phyloP scores from a whole-genome alignment of 495 filamentous ascomycete genomes.

The Penicillium parvum region DNA sequence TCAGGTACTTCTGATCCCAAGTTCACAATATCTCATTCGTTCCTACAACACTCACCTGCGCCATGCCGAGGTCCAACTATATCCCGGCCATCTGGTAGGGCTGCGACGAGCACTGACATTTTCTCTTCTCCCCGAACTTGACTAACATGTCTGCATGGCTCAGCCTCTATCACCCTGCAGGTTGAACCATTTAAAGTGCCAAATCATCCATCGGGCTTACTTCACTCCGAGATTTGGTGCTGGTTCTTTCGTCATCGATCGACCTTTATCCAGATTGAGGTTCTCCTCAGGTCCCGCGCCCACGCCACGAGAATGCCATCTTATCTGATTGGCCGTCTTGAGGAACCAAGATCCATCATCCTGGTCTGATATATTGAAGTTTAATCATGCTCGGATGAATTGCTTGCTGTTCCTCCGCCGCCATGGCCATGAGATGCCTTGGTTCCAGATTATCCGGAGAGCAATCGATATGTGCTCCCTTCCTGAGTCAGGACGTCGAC shows the following conservation, averaged over 20 bases:
- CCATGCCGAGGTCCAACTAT: slow-evolving; percentile 9
- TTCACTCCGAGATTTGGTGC: slow-evolving; percentile 6
- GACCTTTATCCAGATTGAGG: slow-evolving; percentile 3
- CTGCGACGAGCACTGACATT: too few species aligned
- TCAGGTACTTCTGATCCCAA: slow-evolving; percentile 8
- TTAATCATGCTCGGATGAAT: slow-evolving; percentile 6
- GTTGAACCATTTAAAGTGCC: neutral
- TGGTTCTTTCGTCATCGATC: slow-evolving; percentile 3
- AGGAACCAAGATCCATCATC: slow-evolving; percentile 7
- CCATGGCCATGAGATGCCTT: too few species aligned
- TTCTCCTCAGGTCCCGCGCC: neutral
- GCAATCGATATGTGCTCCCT: too few species aligned
- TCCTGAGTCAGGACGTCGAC: neutral
- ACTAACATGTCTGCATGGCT: neutral
- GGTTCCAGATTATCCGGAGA: too few species aligned
- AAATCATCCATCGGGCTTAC: slow-evolving; percentile 6
- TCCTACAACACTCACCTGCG: neutral
- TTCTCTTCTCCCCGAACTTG: too few species aligned
- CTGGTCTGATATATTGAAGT: neutral
- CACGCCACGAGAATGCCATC: neutral
- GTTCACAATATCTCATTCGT: slow-evolving; percentile 7
- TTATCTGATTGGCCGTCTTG: slow-evolving; percentile 7
- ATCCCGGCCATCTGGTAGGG: too few species aligned
- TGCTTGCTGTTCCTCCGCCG: neutral
- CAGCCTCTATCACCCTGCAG: slow-evolving; percentile 5